A percentile compares a stretch with the other conserved stretches of the same genome.
These are phyloP conservation scores for Boeremia exigua DNA, from an alignment of 2,329 filamentous ascomycete species.

Conservation along the genomic window DNA sequence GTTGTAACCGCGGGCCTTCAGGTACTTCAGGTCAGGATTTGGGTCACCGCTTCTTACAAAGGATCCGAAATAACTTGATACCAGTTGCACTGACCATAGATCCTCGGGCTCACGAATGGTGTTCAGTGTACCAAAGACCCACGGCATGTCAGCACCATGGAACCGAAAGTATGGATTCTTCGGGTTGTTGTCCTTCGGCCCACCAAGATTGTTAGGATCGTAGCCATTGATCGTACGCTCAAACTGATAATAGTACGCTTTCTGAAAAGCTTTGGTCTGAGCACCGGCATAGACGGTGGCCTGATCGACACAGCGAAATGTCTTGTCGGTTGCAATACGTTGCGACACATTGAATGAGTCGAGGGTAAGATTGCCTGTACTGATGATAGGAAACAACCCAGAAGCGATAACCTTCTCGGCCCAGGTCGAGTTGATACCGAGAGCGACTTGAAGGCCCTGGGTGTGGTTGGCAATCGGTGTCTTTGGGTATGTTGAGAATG, in stretches of 20 bases:
- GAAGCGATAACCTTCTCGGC: slow-evolving; percentile 44
- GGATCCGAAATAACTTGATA: slow-evolving; percentile 56
- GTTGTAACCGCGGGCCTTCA: slow-evolving; percentile 56
- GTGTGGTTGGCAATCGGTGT: slow-evolving; percentile 51
- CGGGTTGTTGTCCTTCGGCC: slow-evolving; percentile 57
- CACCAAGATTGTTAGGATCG: slow-evolving; percentile 61
- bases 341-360: slow-evolving; percentile 63
- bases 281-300: slow-evolving; percentile 62
- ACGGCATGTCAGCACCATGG: slow-evolving; percentile 61
- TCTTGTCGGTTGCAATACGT: slow-evolving; percentile 63
- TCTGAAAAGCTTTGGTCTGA: slow-evolving; percentile 53
- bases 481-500: slow-evolving; percentile 59
- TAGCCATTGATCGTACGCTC: slow-evolving; percentile 62
- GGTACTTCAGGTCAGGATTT: slow-evolving; percentile 55
- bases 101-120: slow-evolving; percentile 60
- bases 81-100: slow-evolving; percentile 54
- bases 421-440: slow-evolving; percentile 54
- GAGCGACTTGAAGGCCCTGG: slow-evolving; percentile 53
- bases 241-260: slow-evolving; percentile 66
- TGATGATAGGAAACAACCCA: slow-evolving; percentile 58
- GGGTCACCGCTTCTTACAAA: slow-evolving; percentile 61
- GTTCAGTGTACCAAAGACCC: slow-evolving; percentile 60
- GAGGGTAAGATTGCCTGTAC: slow-evolving; percentile 58
- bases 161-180: slow-evolving; percentile 62
- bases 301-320: slow-evolving; percentile 66